phyloP scores from a whole-genome alignment of 352 stramenopile genomes.

The Phytophthora sp. region DNA sequence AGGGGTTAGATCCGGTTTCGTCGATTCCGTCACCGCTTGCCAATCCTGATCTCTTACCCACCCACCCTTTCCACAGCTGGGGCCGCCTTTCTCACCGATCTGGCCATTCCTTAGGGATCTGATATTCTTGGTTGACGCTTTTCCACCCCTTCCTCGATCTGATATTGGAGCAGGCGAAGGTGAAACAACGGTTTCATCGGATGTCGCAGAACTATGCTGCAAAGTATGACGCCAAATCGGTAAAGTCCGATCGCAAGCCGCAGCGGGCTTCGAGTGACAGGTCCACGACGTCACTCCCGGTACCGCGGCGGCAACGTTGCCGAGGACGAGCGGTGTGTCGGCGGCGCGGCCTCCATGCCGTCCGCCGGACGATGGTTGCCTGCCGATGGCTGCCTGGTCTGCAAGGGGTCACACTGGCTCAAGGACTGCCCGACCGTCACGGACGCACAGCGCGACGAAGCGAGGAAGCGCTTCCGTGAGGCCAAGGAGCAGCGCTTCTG shows the following conservation, averaged over 20 bases:
- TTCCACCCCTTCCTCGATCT: constrained; percentile 7
- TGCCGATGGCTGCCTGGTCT: constrained; percentile 11
- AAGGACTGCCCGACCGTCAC: constrained; percentile 14
- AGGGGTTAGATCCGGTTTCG: too few species aligned
- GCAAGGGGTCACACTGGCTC: constrained; percentile 8
- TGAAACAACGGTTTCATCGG: constrained; percentile 6
- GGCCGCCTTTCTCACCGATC: too few species aligned
- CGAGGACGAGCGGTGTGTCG: background rate
- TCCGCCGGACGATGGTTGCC: background rate
- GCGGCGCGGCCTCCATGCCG: background rate
- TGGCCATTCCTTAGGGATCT: too few species aligned
- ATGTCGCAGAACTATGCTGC: constrained; percentile 7
- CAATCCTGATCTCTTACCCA: too few species aligned
- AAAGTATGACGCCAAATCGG: background rate
- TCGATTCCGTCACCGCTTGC: too few species aligned
- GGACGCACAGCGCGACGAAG: constrained; percentile 2
- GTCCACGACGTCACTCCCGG: background rate
- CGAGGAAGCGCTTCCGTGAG: background rate
- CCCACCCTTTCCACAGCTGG: too few species aligned
- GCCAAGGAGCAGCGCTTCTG: constrained; percentile 7
- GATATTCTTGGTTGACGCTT: too few species aligned
- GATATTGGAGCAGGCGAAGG: constrained; percentile 5
- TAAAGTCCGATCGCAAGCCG: background rate
- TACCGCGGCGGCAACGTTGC: background rate
- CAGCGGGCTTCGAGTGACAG: background rate